Percentiles rank a stretch among this genome's conserved stretches.
Conservation (phyloP, 495 filamentous ascomycete species). For the Neurospora sp. region DNA sequence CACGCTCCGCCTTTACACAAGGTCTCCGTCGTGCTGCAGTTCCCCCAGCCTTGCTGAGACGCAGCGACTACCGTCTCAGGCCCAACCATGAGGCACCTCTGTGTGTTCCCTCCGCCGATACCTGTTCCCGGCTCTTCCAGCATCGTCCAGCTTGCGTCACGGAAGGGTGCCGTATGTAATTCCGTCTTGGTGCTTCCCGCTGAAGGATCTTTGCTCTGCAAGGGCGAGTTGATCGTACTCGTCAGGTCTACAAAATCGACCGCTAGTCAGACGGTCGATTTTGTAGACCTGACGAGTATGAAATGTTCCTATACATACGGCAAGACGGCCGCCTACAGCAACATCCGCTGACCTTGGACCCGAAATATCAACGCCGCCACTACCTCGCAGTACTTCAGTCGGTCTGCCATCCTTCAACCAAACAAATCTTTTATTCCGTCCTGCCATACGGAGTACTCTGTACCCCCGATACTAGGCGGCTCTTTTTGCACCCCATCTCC, state of each 20-base stretch:
- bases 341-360: background rate
- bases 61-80: background rate
- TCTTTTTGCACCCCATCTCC: background rate
- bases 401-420: background rate
- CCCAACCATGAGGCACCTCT: background rate
- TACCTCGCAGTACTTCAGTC: background rate
- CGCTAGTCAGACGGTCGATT: too few relatives aligned
- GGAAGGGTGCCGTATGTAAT: background rate
- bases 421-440: background rate
- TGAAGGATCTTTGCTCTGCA: background rate
- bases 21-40: background rate
- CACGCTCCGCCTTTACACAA: background rate
- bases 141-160: background rate
- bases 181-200: background rate
- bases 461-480: background rate
- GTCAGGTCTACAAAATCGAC: too few relatives aligned
- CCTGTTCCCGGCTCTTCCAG: background rate
- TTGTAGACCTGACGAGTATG: too few relatives aligned
- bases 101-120: background rate
- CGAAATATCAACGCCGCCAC: background rate
- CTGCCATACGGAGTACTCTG: background rate
- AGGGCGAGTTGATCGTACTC: background rate
- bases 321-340: background rate
- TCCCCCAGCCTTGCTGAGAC: background rate
- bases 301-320: background rate